Base-by-base conservation (phyloP, 225 moss, liverwort and hornwort species). In the Sphagnum tenellum region DNA sequence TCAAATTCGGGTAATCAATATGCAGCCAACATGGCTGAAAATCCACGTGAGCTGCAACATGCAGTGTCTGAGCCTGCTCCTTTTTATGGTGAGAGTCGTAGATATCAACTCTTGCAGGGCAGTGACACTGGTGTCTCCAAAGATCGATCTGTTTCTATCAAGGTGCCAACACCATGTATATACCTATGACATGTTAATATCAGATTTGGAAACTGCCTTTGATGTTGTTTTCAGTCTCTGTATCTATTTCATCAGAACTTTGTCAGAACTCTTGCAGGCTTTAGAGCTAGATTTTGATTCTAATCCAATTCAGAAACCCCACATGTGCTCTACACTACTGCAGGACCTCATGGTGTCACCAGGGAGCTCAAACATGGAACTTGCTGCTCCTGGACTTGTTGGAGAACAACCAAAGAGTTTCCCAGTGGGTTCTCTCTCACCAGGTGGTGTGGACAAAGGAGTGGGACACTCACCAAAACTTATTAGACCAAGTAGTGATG, bases 11-110 rank as follows among this genome's bases (percentile, higher is more conserved):
- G 63, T 71, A 64, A 66, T 12, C 77, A 74, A 49, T 90, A 92
- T 77, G 86, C 82, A 67, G 96, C 96, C 48, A 82, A 90, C 72
- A 83, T 81, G 60, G 82, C 90, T 49, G 96, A 92, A 76, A 74
- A 75, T 64, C 92, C 96, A 62, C 83, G 89, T 64, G 78, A 75
- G 56, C 65, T 91, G 57, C 80, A 75, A 63, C 84, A 85, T 49
- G 82, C 91, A 62, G 71, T 64, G 53, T 80, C 92, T 57, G 88
- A 88, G 64, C 90, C 87, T 13, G 78, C 81, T 50, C 92, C 92
- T 8, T 74, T 72, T 9, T 52, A 52, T 9, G 52, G 52, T 5
- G 52, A 52, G 9, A 52, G 52, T 52, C 52, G 52, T 9, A 6
- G 52, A 6, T 52, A 52, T 52, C 52, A 9, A 6, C 6, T 52